Base-by-base conservation (phyloP, 495 filamentous ascomycete genomes). In the Coniosporium apollinis region DNA sequence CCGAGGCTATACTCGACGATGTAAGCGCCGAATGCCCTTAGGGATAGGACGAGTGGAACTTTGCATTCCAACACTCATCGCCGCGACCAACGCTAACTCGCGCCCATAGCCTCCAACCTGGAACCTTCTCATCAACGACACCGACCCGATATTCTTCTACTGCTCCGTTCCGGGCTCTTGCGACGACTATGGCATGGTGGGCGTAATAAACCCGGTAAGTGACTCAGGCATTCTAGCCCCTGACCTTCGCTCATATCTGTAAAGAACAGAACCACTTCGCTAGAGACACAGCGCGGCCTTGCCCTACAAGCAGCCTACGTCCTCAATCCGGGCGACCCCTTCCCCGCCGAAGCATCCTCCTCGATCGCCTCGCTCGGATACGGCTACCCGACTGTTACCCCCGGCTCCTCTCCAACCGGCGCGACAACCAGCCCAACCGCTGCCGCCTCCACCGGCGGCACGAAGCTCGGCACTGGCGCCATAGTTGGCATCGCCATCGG, bases 71-170 rank as follows among this genome's bases (percentile, higher is more conserved):
- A 26, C 9, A 8, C 24, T 26, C 24, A 26, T 1, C 24, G 24
- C 24, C 24, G 24, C 13, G 24, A 26, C 9, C 24, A 8, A 9
- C 24, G 24, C 24, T 26, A 13, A 26, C 2, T 26, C 9, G 24
- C 13, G 9, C 9, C 9, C 9, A 8, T 13, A 73, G 61, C 58
- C 52, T 11, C 65, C 64, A 21, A 46, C 37, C 19, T 75, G 56
- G 53, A 51, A 51, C 30, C 34, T 74, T 8, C 49, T 42, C 4
- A 55, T 78, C 45, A 75, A 74, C 45, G 59, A 65, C 47, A 74
- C 69, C 1, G 43, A 59, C 3, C 67, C 72, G 4, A 60, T 73
- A 19, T 76, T 71, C 49, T 74, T 62, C 54, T 78, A 79, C 51
- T 76, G 70, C 52, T 51, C 56, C 0, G 66, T 67, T 1, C 58